Evolutionary conservation across 2,329 filamentous ascomycete species (phyloP), one percentile per base, ranked within the genome.

Genomic region (Ascochyta pisi): DNA sequence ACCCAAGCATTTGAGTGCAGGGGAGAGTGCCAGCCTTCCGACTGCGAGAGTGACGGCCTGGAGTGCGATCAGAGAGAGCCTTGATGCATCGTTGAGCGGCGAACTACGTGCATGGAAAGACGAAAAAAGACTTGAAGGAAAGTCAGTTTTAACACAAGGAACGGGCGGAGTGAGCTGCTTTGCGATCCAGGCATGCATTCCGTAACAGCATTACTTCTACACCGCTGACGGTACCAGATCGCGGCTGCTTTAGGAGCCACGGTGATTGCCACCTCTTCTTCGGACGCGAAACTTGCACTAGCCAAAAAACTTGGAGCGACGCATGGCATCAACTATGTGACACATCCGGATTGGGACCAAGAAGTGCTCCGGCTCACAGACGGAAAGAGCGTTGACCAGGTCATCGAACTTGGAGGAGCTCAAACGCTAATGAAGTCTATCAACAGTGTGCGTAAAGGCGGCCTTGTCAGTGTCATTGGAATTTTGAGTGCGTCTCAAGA

Each of bases 91-190:
- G 37, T 35, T 63, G 9, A 38, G 35, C 19, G 52, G 60, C 19
- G 16, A 33, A 4, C 16, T 56, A 4, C 23, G 42, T 15, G 49
- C 31, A 4, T 58, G 57, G 60, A 45, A 35, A 6, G 49, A 38
- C 15, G 60, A 46, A 22, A 57, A 42, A 27, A 34, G 50, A 26
- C 27, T 56, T 7, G 19, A 63, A 70, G 75, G 26, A 73, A 63
- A 61, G 47, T 57, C 54, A 23, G 84, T 90, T 3, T 77, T 90
- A 26, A 85, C 85, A 1, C 84, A 89, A 73, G 87, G 87, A 13
- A 89, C 75, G 0, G 74, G 76, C 0, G 80, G 81, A 66, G 71
- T 74, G 52, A 74, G 67, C 22, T 67, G 74, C 50, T 70, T 72
- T 33, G 69, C 70, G 1, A 63, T 70, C 9, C 50, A 63, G 9